Conservation (phyloP, 225 moss, liverwort and hornwort species). For the Antitrichia curtipendula region DNA sequence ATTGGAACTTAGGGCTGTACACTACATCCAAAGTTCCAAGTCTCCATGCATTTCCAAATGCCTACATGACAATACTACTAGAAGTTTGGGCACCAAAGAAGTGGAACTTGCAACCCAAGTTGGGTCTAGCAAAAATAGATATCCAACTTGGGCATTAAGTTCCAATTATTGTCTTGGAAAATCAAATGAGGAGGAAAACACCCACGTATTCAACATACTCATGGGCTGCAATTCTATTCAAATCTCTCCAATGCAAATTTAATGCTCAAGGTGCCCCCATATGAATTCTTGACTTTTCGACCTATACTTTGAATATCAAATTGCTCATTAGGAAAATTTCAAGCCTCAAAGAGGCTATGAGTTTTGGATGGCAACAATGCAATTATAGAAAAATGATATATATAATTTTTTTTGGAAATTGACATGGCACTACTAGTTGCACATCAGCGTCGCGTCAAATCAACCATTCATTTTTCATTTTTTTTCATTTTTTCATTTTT, state of each 20-base stretch:
- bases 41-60: background rate
- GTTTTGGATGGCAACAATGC: too few relatives aligned
- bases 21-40: too few relatives aligned
- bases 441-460: too few relatives aligned
- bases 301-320: background rate
- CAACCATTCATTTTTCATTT: too few relatives aligned
- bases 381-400: too few relatives aligned
- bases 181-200: background rate
- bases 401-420: too few relatives aligned
- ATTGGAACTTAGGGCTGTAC: too few relatives aligned
- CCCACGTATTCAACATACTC: background rate
- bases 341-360: too few relatives aligned
- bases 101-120: accelerated
- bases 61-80: background rate
- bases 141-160: background rate
- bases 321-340: too few relatives aligned
- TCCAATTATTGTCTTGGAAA: background rate
- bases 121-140: background rate
- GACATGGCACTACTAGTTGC: too few relatives aligned
- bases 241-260: background rate
- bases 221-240: accelerated
- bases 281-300: background rate
- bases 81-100: background rate
- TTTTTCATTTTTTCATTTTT: too few relatives aligned
- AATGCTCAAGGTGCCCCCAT: background rate